Evolutionary conservation across 441 rosid species (phyloP), one percentile per base, ranked within the genome.

Genomic region (Pelargonium fulgidum): DNA sequence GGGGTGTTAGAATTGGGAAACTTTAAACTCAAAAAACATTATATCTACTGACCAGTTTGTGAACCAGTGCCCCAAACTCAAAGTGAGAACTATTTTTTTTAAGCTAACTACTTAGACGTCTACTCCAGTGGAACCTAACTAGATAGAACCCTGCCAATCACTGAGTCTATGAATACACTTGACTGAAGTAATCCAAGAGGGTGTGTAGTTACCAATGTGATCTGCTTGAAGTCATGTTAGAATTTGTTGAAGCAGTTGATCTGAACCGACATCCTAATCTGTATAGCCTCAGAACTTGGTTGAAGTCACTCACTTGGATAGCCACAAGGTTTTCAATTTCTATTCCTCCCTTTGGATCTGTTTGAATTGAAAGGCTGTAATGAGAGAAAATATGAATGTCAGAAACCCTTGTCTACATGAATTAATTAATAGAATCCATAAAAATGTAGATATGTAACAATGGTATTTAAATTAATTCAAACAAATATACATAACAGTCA

Each of bases 231-330:
- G 78, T 78, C 69, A 72, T 50, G 78, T 91, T 91, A 48, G 93
- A 86, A 79, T 85, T 83, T 69, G 95, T 91, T n/a, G 78, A 83
- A 64, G 95, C 93, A 68, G 93, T 87, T 64, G 97, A 83, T 84
- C 97, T 84, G 85, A 79, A 73, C n/a, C 82, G 78, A 81, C 95
- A 85, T 63, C 97, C 97, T 68, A 83, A 59, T 79, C 81, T 85
- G 73, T 91, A 91, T 75, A 89, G 82, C 82, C 82, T 83, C 73
- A 87, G 68, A 82, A 90, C 88, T 73, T 91, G 83, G 80, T 81
- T 78, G 72, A 79, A 82, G 76, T 91, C 87, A n/a, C 73, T 81
- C 65, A 91, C 91, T 80, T 81, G 83, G 64, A 82, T 76, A 65
- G 86, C 78, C 81, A 80, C 89, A 62, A 91, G 85, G 75, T 87